phyloP scores from a whole-genome alignment of 2,329 filamentous ascomycete species.

The Falciphora oryzae region DNA sequence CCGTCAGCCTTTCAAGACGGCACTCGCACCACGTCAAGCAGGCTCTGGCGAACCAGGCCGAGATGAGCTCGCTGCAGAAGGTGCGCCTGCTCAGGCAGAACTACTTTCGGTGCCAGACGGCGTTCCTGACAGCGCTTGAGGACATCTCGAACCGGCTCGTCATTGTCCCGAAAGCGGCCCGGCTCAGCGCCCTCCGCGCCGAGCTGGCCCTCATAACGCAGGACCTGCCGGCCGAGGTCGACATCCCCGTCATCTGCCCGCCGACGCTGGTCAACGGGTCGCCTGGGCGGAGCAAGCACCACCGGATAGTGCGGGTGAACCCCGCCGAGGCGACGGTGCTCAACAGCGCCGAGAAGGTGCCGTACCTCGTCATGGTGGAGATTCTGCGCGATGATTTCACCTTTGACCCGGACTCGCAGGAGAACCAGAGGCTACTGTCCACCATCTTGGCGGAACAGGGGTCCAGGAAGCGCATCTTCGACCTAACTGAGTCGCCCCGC shows the following conservation, averaged over 20 bases:
- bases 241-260: conserved; percentile 77
- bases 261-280: conserved; percentile 66
- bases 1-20: conserved; percentile 37
- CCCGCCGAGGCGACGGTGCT: conserved; percentile 79
- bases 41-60: conserved; percentile 46
- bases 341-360: conserved; percentile 82
- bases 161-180: conserved; percentile 72
- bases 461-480: conserved; percentile 56
- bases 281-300: conserved; percentile 70
- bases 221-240: conserved; percentile 76
- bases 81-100: conserved; percentile 70
- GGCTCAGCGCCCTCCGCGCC: conserved; percentile 73
- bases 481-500: conserved; percentile 62
- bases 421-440: conserved; percentile 62
- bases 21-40: conserved; percentile 58
- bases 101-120: conserved; percentile 76
- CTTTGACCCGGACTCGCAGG: conserved; percentile 68
- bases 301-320: conserved; percentile 77
- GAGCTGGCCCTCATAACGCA: conserved; percentile 76
- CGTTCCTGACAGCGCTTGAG: conserved; percentile 74
- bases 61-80: conserved; percentile 61
- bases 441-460: conserved; percentile 53
- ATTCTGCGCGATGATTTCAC: conserved; percentile 76
- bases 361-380: conserved; percentile 80
- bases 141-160: conserved; percentile 82